Evolutionary conservation across 75 land plant species (phyloP).

Genomic region (Cupressus sempervirens): DNA sequence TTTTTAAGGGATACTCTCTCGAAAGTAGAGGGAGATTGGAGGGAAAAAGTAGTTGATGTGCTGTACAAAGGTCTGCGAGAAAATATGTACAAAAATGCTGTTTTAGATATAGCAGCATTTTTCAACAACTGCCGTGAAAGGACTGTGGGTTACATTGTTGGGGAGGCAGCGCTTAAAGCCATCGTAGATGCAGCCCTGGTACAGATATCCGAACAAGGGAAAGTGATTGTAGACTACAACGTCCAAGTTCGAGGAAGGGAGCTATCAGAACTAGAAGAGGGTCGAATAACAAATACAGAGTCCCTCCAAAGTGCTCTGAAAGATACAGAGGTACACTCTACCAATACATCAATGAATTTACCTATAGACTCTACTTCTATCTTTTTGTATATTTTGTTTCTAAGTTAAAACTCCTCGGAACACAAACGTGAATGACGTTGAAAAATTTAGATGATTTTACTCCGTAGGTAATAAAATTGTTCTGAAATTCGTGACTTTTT

Average conservation of each 20-base stretch:
- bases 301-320: not conserved
- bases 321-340: not conserved
- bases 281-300: not conserved
- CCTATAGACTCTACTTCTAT: not conserved
- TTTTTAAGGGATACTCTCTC: not conserved
- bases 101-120: not conserved
- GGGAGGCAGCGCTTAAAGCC: not conserved
- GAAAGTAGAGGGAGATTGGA: not conserved
- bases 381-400: not conserved
- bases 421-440: not conserved
- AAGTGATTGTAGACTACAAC: not conserved
- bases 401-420: not conserved
- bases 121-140: not conserved
- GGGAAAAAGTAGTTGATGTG: not conserved
- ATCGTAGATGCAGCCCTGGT: not conserved
- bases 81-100: not conserved
- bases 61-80: not conserved
- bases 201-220: not conserved
- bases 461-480: not conserved
- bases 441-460: not conserved
- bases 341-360: not conserved
- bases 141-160: not conserved
- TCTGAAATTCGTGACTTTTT: not conserved
- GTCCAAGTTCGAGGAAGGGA: not conserved
- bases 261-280: not conserved